phyloP scores from a whole-genome alignment of 2,329 filamentous ascomycete genomes.

The Akanthomyces lecanii region DNA sequence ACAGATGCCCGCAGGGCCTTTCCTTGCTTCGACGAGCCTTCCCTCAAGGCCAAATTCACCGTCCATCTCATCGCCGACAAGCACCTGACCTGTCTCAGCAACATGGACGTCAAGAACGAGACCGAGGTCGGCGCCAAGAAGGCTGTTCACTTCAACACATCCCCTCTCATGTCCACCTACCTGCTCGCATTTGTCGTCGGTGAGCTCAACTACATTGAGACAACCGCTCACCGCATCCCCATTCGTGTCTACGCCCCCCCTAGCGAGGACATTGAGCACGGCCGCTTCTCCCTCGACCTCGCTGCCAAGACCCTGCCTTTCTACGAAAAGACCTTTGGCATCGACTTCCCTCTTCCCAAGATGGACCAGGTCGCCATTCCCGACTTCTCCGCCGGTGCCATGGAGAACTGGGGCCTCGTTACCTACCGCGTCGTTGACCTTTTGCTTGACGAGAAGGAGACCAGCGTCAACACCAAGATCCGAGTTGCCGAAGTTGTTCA shows the following conservation, averaged over 20 bases:
- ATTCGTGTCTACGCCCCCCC: slow-evolving; percentile 92
- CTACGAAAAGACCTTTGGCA: slow-evolving; percentile 92
- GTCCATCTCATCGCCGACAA: slow-evolving; percentile 89
- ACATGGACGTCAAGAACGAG: slow-evolving; percentile 90
- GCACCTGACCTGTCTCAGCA: slow-evolving; percentile 85
- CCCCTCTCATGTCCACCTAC: slow-evolving; percentile 93
- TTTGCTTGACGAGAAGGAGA: slow-evolving; percentile 86
- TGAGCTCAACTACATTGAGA: slow-evolving; percentile 91
- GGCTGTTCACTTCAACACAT: slow-evolving; percentile 86
- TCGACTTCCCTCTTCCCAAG: slow-evolving; percentile 54
- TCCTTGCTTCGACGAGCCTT: slow-evolving; percentile 94
- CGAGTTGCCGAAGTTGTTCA: slow-evolving; percentile 93
- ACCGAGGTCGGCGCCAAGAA: slow-evolving; percentile 69
- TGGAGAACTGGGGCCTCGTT: slow-evolving; percentile 98
- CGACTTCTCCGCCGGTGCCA: slow-evolving; percentile 91
- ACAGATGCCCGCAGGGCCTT: slow-evolving; percentile 91
- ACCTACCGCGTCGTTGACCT: slow-evolving; percentile 85
- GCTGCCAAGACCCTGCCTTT: slow-evolving; percentile 87
- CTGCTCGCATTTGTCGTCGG: slow-evolving; percentile 91
- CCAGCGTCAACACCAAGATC: slow-evolving; percentile 84
- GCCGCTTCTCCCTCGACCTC: slow-evolving; percentile 83
- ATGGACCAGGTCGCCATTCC: slow-evolving; percentile 80
- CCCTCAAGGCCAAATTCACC: slow-evolving; percentile 88
- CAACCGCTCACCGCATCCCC: slow-evolving; percentile 83
- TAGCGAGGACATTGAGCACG: slow-evolving; percentile 85